Conservation (phyloP, 306 rosid genomes). For the Echinosophora koreensis region DNA sequence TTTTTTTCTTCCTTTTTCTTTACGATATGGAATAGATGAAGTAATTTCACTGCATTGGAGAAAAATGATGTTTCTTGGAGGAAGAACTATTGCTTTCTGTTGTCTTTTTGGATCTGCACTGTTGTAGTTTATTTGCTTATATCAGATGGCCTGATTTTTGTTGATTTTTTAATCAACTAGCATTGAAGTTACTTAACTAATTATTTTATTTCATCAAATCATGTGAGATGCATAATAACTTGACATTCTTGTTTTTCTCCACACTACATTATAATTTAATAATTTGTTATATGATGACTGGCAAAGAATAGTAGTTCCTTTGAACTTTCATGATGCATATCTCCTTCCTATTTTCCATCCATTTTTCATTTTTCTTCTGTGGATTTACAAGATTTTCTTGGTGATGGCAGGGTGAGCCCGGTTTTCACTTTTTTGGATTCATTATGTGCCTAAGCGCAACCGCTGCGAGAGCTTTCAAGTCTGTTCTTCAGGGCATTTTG, state of each 20-base stretch:
- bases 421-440: conserved; percentile 93
- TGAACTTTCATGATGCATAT: conserved; percentile 30
- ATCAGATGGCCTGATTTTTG: conserved; percentile 15
- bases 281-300: conserved; percentile 27
- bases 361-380: conserved; percentile 39
- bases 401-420: conserved; percentile 92
- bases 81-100: conserved; percentile 1
- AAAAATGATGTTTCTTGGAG: conserved; percentile 12
- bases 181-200: conserved; percentile 10
- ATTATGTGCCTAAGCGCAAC: conserved; percentile 96
- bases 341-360: conserved; percentile 17
- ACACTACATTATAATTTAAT: not conserved
- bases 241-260: conserved; percentile 32
- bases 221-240: not conserved
- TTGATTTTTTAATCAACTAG: conserved; percentile 6
- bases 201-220: conserved; percentile 21
- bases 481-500: conserved; percentile 94
- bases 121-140: conserved; percentile 30
- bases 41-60: not conserved
- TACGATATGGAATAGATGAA: not conserved
- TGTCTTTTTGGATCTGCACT: conserved; percentile 25
- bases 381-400: conserved; percentile 44
- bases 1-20: not conserved
- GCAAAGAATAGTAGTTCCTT: conserved; percentile 16
- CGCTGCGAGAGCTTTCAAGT: conserved; percentile 99